Evolutionary conservation across 2,329 filamentous ascomycete species (phyloP).

Genomic region (Xylaria polymorpha): DNA sequence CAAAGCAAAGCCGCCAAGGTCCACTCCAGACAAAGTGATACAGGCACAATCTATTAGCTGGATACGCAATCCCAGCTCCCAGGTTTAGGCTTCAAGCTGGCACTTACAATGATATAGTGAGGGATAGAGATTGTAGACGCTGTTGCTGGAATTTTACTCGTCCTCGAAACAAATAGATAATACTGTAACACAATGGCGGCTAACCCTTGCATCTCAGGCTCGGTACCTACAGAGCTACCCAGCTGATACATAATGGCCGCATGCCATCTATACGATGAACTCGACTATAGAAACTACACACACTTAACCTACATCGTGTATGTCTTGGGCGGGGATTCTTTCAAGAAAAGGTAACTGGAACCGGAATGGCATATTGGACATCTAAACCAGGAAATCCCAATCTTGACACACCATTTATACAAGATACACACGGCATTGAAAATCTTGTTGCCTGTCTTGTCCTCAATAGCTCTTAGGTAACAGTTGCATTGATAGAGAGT

Average conservation of each 20-base stretch:
- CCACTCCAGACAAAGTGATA: too few relatives aligned
- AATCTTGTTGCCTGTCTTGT: neutral
- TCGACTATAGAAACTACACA: too few relatives aligned
- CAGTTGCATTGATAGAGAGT: neutral
- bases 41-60: too few relatives aligned
- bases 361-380: neutral
- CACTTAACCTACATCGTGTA: neutral
- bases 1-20: too few relatives aligned
- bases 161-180: neutral
- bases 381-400: neutral
- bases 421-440: neutral
- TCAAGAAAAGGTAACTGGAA: neutral
- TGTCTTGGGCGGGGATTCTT: neutral
- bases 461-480: neutral
- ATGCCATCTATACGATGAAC: too few relatives aligned
- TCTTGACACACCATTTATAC: conserved; percentile 1
- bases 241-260: too few relatives aligned
- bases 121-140: neutral
- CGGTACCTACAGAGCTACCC: too few relatives aligned
- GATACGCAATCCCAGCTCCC: too few relatives aligned
- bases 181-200: neutral
- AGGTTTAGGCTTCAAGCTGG: too few relatives aligned
- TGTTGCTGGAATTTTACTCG: neutral
- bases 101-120: neutral
- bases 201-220: too few relatives aligned